Conservation (phyloP, 192 early-diverging fungal species). For the Chytriomyces hyalinus region DNA sequence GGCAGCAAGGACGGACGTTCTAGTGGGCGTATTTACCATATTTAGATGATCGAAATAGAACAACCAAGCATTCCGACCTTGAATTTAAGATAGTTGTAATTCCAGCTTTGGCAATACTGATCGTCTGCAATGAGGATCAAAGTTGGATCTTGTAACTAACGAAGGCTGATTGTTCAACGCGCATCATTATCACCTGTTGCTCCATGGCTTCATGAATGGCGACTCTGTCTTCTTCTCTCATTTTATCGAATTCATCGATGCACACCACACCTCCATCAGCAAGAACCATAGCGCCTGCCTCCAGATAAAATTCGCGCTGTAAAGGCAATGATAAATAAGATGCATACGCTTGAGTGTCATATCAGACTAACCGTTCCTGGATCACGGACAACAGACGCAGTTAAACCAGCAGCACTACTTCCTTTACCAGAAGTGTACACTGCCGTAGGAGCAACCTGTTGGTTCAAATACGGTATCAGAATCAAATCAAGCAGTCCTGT, state of each 20-base stretch:
- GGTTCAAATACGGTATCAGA: neutral
- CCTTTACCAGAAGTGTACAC: slow-evolving; percentile 99
- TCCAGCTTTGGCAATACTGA: slow-evolving; percentile 99
- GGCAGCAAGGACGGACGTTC: slow-evolving; percentile 95
- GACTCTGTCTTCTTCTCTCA: slow-evolving; percentile 98
- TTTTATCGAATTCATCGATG: slow-evolving; percentile 99
- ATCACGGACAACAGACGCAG: slow-evolving; percentile 95
- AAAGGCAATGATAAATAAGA: slow-evolving; percentile 10
- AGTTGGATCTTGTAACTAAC: neutral
- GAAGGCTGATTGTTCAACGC: neutral
- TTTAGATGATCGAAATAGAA: neutral
- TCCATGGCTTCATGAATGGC: slow-evolving; percentile 99
- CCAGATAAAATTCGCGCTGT: slow-evolving; percentile 94
- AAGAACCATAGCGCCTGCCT: slow-evolving; percentile 99
- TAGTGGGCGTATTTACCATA: slow-evolving; percentile 3
- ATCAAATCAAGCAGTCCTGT: neutral
- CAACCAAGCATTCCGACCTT: neutral
- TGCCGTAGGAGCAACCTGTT: slow-evolving; percentile 88
- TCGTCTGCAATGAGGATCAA: slow-evolving; percentile 62
- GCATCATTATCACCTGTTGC: slow-evolving; percentile 68
- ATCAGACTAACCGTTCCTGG: slow-evolving; percentile 69
- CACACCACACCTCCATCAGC: slow-evolving; percentile 99
- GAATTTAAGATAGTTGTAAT: slow-evolving; percentile 99
- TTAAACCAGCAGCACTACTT: slow-evolving; percentile 97
- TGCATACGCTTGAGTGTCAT: neutral